Percentiles rank a stretch among this genome's conserved stretches.
These are phyloP conservation scores for Paraphaeosphaeria minitans DNA, from an alignment of 2,329 filamentous ascomycete genomes.

Conservation along the genomic window DNA sequence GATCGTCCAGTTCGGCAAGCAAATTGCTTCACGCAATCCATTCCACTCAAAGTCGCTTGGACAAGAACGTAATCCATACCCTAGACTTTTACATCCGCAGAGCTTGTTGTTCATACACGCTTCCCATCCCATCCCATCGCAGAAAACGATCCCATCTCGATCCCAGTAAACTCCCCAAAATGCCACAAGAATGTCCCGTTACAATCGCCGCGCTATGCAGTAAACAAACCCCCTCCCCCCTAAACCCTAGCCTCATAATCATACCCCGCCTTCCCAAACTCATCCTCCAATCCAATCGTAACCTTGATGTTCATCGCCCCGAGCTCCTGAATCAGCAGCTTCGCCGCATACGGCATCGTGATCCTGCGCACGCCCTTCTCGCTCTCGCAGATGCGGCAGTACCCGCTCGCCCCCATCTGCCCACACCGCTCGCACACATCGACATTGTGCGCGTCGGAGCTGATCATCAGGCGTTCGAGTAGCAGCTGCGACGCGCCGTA, in stretches of 20 bases:
- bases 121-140: too few species aligned
- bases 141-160: neutral
- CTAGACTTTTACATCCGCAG: too few species aligned
- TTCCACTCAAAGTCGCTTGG: too few species aligned
- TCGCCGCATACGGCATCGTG: conserved; percentile 97
- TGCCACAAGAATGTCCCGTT: neutral
- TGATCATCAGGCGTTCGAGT: conserved; percentile 92
- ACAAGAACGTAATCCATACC: too few species aligned
- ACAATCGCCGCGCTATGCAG: conserved; percentile 14
- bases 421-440: conserved; percentile 95
- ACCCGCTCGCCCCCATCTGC: conserved; percentile 92
- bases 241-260: conserved; percentile 1
- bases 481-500: conserved; percentile 94
- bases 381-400: conserved; percentile 90
- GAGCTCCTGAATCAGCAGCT: conserved; percentile 92
- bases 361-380: conserved; percentile 85
- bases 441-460: conserved; percentile 85
- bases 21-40: too few species aligned
- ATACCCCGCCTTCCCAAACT: conserved; percentile 62
- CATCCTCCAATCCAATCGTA: conserved; percentile 85
- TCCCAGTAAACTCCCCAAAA: neutral
- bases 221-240: neutral
- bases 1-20: too few species aligned
- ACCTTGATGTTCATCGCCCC: conserved; percentile 99
- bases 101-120: too few species aligned